Base-by-base conservation (phyloP, 192 early-diverging fungal genomes). In the Lobulomyces angularis region DNA sequence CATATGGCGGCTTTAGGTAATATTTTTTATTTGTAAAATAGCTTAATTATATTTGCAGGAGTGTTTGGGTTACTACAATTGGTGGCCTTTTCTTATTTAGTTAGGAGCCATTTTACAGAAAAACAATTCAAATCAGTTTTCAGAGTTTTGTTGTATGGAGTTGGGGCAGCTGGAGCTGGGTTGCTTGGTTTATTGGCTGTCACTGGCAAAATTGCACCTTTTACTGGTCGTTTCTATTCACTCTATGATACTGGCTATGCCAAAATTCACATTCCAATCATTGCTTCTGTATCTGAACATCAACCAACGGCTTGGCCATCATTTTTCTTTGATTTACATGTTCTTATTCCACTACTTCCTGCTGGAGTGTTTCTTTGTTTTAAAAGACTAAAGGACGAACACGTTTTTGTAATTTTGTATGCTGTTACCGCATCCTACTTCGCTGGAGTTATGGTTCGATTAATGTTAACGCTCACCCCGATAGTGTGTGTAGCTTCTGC, bases 201-300 rank as follows among this genome's bases (percentile, higher is more conserved):
- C 39, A 55, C 65, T 21, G 90, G 92, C 7, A 78, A 82, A 22
- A 86, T 99, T 69, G 90, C 93, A 11, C 96, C 96, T 12, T 99
- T 83, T 77, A 97, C 92, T 8, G 96, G 96, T 2, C 85, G 96
- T 18, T 99, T 95, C 65, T 99, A 99, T 65, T 99, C 96, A 17
- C 80, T 99, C 17, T 99, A 88, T 12, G 96, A 99, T 62, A 99
- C 96, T 6, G 88, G 86, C n/a, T 99, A 99, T 49, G 96, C 96
- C 39, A 97, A 97, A 68, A 90, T 84, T 39, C 80, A 97, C 53
- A 99, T 99, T 61, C 96, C 96, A 0, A 97, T 99, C 50, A 99
- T 99, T 56, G 96, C 96, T 0, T 99, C 96, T 16, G 96, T 99
- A 24, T 97, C 94, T 4, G 96, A 99, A 62, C 96, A 99, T 65